Percentiles rank a stretch among this genome's conserved stretches.
phyloP scores from a whole-genome alignment of 2,329 filamentous ascomycete genomes.

The Seiridium cupressi region DNA sequence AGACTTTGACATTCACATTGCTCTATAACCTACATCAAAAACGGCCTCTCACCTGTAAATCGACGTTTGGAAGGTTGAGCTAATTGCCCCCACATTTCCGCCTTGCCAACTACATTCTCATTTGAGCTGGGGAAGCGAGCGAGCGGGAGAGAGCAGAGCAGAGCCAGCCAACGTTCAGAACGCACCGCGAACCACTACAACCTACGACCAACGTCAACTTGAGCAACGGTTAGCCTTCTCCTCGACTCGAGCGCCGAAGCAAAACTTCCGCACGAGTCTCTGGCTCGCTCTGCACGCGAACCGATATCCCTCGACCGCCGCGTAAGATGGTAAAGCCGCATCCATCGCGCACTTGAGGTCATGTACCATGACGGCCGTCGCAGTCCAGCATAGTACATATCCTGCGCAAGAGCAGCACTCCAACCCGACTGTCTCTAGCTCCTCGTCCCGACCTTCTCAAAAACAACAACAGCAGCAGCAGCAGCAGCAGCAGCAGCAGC shows the following conservation, averaged over 20 bases:
- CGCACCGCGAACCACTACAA: too few species aligned
- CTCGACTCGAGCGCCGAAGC: too few species aligned
- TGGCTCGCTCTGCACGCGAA: neutral
- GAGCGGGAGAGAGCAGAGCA: neutral
- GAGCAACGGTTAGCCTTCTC: neutral
- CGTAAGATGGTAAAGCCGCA: neutral
- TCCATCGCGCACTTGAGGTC: neutral
- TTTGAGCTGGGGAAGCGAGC: neutral
- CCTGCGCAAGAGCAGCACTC: conserved; percentile 15
- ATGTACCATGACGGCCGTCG: conserved; percentile 25
- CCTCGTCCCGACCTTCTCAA: conserved; percentile 10
- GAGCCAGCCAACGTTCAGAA: too few species aligned
- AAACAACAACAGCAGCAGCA: conserved; percentile 4
- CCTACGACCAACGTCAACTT: neutral
- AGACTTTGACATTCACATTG: too few species aligned
- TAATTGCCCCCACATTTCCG: neutral
- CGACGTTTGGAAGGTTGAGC: neutral
- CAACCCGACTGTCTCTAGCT: conserved; percentile 14
- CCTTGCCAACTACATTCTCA: neutral
- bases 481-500: neutral
- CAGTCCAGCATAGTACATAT: conserved; percentile 22
- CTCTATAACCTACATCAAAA: neutral
- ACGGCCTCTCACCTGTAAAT: neutral
- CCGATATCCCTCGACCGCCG: neutral
- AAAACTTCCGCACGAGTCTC: too few species aligned